phyloP scores from a whole-genome alignment of 2,329 filamentous ascomycete species.

The Colletotrichum nymphaeae region DNA sequence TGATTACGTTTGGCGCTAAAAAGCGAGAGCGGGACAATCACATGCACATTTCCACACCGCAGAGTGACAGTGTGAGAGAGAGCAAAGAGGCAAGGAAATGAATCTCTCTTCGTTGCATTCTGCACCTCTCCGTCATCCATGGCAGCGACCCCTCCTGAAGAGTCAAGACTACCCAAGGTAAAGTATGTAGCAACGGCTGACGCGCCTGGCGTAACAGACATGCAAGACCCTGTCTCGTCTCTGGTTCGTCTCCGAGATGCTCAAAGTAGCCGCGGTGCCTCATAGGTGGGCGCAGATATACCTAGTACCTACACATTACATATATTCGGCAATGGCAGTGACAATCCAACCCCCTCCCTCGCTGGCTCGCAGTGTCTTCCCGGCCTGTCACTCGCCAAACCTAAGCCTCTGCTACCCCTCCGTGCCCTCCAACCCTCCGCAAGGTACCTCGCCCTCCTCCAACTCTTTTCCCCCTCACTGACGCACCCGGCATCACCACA shows the following conservation, averaged over 20 bases:
- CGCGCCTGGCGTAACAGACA: conserved; percentile 17
- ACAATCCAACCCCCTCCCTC: background rate
- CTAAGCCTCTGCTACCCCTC: background rate
- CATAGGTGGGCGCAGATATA: no score
- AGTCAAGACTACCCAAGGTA: background rate
- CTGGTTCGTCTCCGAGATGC: background rate
- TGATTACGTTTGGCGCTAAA: conserved; percentile 28
- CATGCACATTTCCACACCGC: background rate
- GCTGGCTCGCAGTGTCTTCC: conserved; percentile 9
- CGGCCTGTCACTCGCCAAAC: conserved; percentile 14
- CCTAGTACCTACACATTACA: background rate
- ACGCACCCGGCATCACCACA: conserved; percentile 16
- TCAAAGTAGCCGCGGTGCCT: background rate
- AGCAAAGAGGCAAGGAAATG: background rate
- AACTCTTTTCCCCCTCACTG: background rate
- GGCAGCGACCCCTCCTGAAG: background rate
- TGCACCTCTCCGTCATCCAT: background rate
- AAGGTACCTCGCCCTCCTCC: background rate
- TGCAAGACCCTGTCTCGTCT: conserved; percentile 1
- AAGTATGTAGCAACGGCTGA: conserved; percentile 14
- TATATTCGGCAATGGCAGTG: conserved; percentile 14
- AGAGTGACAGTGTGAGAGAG: no score
- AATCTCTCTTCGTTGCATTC: background rate
- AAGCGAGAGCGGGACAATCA: conserved; percentile 6
- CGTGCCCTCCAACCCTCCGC: background rate